Base-by-base conservation (phyloP, 768 basidiomycete species). In the Lactarius vividus region DNA sequence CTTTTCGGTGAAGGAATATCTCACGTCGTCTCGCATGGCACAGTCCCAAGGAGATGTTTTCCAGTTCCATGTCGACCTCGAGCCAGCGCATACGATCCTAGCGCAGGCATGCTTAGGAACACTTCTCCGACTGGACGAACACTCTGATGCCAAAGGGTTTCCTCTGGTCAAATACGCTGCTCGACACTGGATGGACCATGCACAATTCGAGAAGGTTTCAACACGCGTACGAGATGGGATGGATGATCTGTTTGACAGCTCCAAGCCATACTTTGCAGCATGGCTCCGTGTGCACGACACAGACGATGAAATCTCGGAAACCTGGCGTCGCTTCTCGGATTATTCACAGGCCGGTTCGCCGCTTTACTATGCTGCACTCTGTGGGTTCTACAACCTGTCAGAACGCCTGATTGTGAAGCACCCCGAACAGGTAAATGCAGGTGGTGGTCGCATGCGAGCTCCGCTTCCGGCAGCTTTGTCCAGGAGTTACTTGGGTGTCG, bases 1-100 rank as follows among this genome's bases (percentile, higher is more conserved):
- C 46, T 49, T 49, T 49, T 49, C 46, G n/a, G 46, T 49, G 46
- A 49, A 49, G 10, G 46, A 49, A 49, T 49, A 49, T 23, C 46
- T 49, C 1, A 23, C 46, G 7, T 49, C 46, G 46, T 4, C 23
- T 49, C 46, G 46, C 11, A n/a, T 49, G 3, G n/a, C 46, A 6
- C n/a, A 10, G 10, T 49, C 46, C 13, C 9, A 23, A 23, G 46
- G 23, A 13, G 46, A 49, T 13, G 13, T 49, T 26, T 49, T 23
- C 10, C 46, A 0, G 23, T 49, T 49, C 9, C 46, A 23, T 26
- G 11, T 49, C 2, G 23, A 26, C 0, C 23, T 26, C 23, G 23
- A 49, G 4, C 11, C 46, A 2, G 46, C 46, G 8, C 46, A 49
- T 49, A 49, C 23, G 46, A 23, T 49, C 23, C 3, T 49, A 1